Evolutionary conservation across 768 basidiomycete genomes (phyloP).

Genomic region (Kwoniella sp.): DNA sequence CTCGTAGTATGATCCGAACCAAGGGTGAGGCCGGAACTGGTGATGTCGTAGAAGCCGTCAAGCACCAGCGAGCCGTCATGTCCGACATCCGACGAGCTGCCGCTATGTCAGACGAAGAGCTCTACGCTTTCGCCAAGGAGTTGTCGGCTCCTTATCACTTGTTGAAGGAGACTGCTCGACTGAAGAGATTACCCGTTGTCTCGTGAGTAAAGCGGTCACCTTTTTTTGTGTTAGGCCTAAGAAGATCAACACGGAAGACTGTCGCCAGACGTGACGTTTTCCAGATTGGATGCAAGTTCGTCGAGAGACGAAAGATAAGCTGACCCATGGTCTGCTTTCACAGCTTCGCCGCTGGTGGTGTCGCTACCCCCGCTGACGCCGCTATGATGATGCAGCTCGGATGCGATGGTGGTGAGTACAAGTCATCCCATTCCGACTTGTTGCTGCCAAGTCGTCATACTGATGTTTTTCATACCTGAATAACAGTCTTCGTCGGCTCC

Average conservation of each 20-base stretch:
- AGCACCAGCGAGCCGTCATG: constrained; percentile 81
- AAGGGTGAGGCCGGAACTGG: constrained; percentile 67
- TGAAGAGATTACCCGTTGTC: constrained; percentile 91
- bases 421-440: too few relatives aligned
- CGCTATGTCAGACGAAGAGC: constrained; percentile 90
- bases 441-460: too few relatives aligned
- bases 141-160: constrained; percentile 84
- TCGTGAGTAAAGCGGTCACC: constrained; percentile 38
- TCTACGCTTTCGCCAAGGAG: constrained; percentile 83
- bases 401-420: constrained; percentile 80
- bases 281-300: too few relatives aligned
- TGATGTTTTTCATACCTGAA: too few relatives aligned
- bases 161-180: constrained; percentile 89
- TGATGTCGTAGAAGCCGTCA: constrained; percentile 69
- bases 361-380: constrained; percentile 94
- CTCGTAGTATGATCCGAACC: constrained; percentile 82
- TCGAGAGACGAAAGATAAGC: not conserved
- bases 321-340: not conserved
- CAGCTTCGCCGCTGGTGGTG: constrained; percentile 86
- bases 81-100: constrained; percentile 80
- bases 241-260: too few relatives aligned
- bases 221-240: too few relatives aligned
- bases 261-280: too few relatives aligned
- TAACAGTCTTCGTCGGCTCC: constrained; percentile 96
- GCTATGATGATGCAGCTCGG: constrained; percentile 99